Percentiles rank a stretch among this genome's conserved stretches.
Evolutionary conservation across 2,329 filamentous ascomycete species (phyloP).

Genomic region (Colletotrichum cuscutae): DNA sequence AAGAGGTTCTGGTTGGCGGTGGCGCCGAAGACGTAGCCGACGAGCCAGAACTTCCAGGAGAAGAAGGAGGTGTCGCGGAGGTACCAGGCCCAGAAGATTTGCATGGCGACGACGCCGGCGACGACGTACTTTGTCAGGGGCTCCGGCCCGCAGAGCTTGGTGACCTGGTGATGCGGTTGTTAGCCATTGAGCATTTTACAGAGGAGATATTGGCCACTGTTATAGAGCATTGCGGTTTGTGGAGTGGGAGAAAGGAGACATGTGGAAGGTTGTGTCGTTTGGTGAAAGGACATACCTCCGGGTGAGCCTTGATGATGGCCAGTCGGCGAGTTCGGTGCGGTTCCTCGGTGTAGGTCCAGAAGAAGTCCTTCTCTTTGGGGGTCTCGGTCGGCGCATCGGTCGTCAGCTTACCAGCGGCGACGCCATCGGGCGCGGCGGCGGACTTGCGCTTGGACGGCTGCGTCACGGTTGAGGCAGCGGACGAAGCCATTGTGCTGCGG

Average conservation of each 20-base stretch:
- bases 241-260: background rate
- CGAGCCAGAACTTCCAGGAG: slow-evolving; percentile 85
- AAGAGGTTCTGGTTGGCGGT: slow-evolving; percentile 99
- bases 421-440: slow-evolving; percentile 34
- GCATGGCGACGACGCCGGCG: slow-evolving; percentile 81
- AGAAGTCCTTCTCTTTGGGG: slow-evolving; percentile 74
- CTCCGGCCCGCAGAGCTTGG: slow-evolving; percentile 96
- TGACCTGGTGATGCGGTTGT: slow-evolving; percentile 69
- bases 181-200: background rate
- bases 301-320: slow-evolving; percentile 97
- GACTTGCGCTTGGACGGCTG: slow-evolving; percentile 42
- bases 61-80: slow-evolving; percentile 82
- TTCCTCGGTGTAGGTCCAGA: slow-evolving; percentile 99
- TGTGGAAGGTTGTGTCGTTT: background rate
- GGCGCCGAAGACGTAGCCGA: slow-evolving; percentile 91
- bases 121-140: slow-evolving; percentile 96
- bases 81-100: slow-evolving; percentile 80
- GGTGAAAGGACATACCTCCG: slow-evolving; percentile 72
- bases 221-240: slow-evolving; percentile 6
- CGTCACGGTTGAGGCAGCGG: slow-evolving; percentile 47
- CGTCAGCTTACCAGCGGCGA: slow-evolving; percentile 38
- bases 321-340: slow-evolving; percentile 90
- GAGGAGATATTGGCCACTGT: background rate
- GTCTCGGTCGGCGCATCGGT: slow-evolving; percentile 37
- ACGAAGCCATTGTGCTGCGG: slow-evolving; percentile 39